Evolutionary conservation across 75 land plant genomes (phyloP), one percentile per base, ranked within the genome.

Genomic region (Larix kaempferi): DNA sequence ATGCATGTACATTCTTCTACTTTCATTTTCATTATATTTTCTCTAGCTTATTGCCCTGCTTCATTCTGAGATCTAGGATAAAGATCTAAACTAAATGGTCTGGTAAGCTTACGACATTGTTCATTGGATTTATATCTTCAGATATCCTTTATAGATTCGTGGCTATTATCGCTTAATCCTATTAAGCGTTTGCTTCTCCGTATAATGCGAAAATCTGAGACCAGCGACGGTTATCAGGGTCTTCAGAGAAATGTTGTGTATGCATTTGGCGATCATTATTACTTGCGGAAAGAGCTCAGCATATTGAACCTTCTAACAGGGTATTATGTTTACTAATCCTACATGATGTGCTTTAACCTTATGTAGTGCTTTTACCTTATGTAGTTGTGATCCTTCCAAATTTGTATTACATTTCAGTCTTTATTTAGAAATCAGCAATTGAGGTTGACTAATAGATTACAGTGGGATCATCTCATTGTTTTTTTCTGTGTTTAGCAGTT

Each of bases 231-330:
- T 39, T 66, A 72, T 16, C 56, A 79, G 21, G 81, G 49, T 15
- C 80, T 83, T 59, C 83, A 85, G 72, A 82, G 84, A 62, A 81
- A 87, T 65, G 77, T 84, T 74, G 88, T 88, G 25, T 95, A 95
- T 79, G 87, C 92, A 3, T 98, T 98, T 86, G 99, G 99, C 37
- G 99, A 98, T 81, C 88, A 92, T 23, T 98, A 95, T 75, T 80
- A 91, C 78, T 84, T 93, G 74, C 81, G 95, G 63, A 98, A 98
- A 76, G 85, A 84, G 58, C 91, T 98, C 19, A 81, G 86, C 25
- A 92, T 98, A 73, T 75, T 92, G 77, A 98, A 98, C 78, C 91
- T 94, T 78, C 87, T 98, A 17, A 91, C 98, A 27, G 99, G 99
- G 94, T 98, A 98, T 52, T 22, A 41, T 33, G 44, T 29, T 54